phyloP scores from a whole-genome alignment of 345 rosid species.

The Mallotus nudiflorus region DNA sequence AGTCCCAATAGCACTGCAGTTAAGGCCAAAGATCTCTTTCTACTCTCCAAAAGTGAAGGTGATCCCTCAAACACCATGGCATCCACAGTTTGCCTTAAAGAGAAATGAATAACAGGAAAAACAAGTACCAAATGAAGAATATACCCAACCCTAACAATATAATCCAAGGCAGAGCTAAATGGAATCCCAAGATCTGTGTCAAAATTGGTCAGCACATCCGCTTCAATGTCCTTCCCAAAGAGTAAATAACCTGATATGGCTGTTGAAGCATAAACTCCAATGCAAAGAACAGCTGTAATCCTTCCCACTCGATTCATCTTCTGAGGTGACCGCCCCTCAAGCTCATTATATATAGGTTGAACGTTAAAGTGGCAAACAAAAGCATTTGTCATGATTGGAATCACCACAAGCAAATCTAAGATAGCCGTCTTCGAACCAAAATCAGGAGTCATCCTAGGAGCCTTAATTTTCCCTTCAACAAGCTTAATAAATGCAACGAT shows the following conservation, averaged over 20 bases:
- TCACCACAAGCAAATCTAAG: constrained; percentile 86
- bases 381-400: constrained; percentile 90
- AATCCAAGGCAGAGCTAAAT: constrained; percentile 77
- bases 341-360: constrained; percentile 94
- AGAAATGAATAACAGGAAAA: constrained; percentile 96
- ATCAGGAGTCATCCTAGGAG: constrained; percentile 80
- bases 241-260: constrained; percentile 85
- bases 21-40: constrained; percentile 67
- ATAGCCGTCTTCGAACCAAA: constrained; percentile 67
- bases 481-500: constrained; percentile 71
- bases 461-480: constrained; percentile 69
- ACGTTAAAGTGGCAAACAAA: constrained; percentile 91
- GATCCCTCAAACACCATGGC: constrained; percentile 62
- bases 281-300: constrained; percentile 69
- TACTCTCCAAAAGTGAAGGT: constrained; percentile 75
- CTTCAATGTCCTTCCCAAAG: constrained; percentile 79
- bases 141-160: constrained; percentile 84
- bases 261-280: constrained; percentile 65
- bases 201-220: constrained; percentile 84
- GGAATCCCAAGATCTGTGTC: constrained; percentile 82
- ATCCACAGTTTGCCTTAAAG: constrained; percentile 83
- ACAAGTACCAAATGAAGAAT: constrained; percentile 91
- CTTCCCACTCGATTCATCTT: constrained; percentile 90
- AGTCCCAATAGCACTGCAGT: constrained; percentile 57
- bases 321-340: constrained; percentile 63